phyloP scores from a whole-genome alignment of 2,329 filamentous ascomycete species.

The Colletotrichum caudatum region DNA sequence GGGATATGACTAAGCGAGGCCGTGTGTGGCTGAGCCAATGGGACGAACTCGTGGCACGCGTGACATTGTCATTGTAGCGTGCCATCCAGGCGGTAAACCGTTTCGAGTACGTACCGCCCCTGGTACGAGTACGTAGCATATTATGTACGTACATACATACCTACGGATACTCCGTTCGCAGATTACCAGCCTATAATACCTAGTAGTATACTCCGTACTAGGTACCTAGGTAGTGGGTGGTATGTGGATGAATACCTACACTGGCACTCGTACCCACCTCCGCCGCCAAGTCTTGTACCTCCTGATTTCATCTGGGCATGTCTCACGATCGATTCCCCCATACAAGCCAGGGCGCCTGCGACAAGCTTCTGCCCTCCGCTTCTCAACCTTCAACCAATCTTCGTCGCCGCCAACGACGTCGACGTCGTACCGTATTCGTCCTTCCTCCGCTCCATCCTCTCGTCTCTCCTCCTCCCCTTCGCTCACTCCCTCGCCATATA shows the following conservation, averaged over 20 bases:
- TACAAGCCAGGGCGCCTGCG: constrained; percentile 24
- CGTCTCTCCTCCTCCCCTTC: background rate
- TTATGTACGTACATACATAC: no score
- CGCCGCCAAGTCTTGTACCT: constrained; percentile 37
- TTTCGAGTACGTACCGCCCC: no score
- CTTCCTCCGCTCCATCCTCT: background rate
- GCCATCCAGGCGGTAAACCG: constrained; percentile 26
- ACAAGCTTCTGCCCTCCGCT: constrained; percentile 24
- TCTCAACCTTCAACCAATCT: constrained; percentile 3
- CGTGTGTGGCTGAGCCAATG: background rate
- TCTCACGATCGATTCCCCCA: constrained; percentile 22
- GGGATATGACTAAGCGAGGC: background rate
- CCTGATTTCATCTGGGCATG: constrained; percentile 34
- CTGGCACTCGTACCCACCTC: no score
- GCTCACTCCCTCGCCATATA: background rate
- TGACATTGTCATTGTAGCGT: constrained; percentile 3
- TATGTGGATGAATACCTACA: no score
- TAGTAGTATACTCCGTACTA: no score
- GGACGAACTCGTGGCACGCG: background rate
- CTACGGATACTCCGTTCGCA: no score
- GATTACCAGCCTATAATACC: no score
- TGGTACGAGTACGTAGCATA: no score
- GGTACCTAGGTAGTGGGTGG: no score
- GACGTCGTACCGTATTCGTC: background rate
- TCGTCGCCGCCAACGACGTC: background rate